Evolutionary conservation across 1,284 basidiomycete genomes (phyloP).

Genomic region (Marasmius tenuissimus): DNA sequence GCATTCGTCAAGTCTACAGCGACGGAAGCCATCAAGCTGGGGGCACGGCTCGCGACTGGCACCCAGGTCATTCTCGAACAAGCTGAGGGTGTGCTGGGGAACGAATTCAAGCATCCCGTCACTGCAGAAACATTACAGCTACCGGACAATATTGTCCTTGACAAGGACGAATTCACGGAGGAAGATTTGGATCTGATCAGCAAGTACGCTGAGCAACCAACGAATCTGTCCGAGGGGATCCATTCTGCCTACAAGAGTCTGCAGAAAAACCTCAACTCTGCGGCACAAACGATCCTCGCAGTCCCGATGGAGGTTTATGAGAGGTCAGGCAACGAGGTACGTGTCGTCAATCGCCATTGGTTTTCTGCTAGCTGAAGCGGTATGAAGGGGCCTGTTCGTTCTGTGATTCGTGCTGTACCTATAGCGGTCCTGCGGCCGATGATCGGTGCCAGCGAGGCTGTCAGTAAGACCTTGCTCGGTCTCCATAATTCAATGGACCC

Average conservation of each 20-base stretch:
- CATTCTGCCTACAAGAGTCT: constrained; percentile 87
- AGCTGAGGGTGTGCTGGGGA: constrained; percentile 90
- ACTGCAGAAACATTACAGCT: constrained; percentile 66
- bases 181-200: constrained; percentile 70
- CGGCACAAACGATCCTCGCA: constrained; percentile 97
- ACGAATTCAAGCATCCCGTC: constrained; percentile 64
- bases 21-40: constrained; percentile 92
- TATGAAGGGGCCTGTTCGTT: constrained; percentile 80
- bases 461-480: constrained; percentile 92
- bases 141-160: constrained; percentile 25
- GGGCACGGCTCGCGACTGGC: constrained; percentile 93
- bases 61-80: constrained; percentile 97
- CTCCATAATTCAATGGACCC: constrained; percentile 90
- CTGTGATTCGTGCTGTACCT: constrained; percentile 94
- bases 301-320: constrained; percentile 99
- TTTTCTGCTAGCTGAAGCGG: constrained; percentile 5
- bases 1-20: constrained; percentile 93
- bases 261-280: constrained; percentile 82
- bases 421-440: constrained; percentile 96
- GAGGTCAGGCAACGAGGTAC: constrained; percentile 81
- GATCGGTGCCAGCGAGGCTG: constrained; percentile 95
- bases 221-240: constrained; percentile 84
- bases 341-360: constrained; percentile 20
- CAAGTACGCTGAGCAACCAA: constrained; percentile 89
- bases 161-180: constrained; percentile 37